phyloP scores from a whole-genome alignment of 2,329 filamentous ascomycete species.

The Leptographium galeiforme region DNA sequence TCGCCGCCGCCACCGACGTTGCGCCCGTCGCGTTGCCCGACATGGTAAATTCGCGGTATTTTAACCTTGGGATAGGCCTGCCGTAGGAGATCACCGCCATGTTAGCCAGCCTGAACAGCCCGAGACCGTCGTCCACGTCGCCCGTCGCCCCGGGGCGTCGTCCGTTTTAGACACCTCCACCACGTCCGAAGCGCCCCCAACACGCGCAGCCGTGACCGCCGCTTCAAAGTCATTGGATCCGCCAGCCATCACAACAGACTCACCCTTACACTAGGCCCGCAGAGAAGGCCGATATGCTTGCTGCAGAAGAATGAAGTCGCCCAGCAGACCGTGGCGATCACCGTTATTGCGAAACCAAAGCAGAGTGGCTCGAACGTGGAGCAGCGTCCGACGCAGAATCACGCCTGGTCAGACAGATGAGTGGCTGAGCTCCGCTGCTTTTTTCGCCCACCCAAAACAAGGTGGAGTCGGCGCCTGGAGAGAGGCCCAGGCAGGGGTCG shows the following conservation, averaged over 20 bases:
- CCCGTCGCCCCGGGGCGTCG: too few species aligned
- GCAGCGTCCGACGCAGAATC: constrained; percentile 4
- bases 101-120: constrained; percentile 12
- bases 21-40: constrained; percentile 14
- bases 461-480: neutral
- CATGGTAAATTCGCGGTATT: constrained; percentile 18
- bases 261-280: too few species aligned
- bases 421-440: constrained; percentile 9
- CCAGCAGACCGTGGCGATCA: neutral
- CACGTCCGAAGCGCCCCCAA: too few species aligned
- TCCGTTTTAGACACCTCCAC: too few species aligned
- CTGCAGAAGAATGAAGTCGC: neutral
- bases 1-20: constrained; percentile 1
- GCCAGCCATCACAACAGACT: too few species aligned
- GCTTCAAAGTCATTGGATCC: too few species aligned
- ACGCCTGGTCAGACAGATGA: constrained; percentile 2
- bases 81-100: constrained; percentile 12
- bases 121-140: too few species aligned
- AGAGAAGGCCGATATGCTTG: neutral
- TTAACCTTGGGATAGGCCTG: constrained; percentile 15
- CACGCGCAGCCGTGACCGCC: too few species aligned
- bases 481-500: neutral
- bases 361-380: neutral
- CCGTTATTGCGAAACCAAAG: neutral
- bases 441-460: neutral